Percentiles rank a stretch among this genome's conserved stretches.
Conservation (phyloP, 306 rosid species). For the barrel medic (Medicago truncatula) region DNA sequence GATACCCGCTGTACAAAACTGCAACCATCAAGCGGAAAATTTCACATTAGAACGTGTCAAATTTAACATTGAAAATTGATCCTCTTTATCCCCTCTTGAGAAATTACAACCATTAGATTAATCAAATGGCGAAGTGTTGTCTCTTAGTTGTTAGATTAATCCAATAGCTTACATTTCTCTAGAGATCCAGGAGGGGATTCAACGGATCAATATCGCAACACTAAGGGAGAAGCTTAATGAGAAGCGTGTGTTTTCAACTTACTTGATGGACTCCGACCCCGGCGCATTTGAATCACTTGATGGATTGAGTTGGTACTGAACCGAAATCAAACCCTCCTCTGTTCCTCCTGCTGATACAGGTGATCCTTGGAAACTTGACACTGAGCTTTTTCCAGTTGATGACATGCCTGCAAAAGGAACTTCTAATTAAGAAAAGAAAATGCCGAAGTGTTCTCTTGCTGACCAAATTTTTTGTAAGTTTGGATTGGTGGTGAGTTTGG, state of each 20-base stretch:
- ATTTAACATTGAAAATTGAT: not conserved
- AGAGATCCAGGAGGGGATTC: not conserved
- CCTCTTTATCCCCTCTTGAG: not conserved
- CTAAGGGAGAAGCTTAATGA: not conserved
- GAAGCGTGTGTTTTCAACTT: slow-evolving; percentile 43
- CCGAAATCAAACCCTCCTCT: slow-evolving; percentile 57
- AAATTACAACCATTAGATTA: not conserved
- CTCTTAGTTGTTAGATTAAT: not conserved
- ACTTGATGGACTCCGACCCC: slow-evolving; percentile 67
- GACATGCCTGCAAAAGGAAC: slow-evolving; percentile 63
- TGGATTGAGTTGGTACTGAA: slow-evolving; percentile 64
- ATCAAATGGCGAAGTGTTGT: not conserved
- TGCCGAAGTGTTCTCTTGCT: not conserved
- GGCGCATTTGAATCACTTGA: slow-evolving; percentile 53
- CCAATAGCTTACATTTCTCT: not conserved
- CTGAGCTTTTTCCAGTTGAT: slow-evolving; percentile 46
- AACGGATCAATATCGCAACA: not conserved
- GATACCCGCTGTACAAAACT: slow-evolving; percentile 69
- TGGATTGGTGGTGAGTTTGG: not conserved
- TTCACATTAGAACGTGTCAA: slow-evolving; percentile 15
- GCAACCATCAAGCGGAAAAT: slow-evolving; percentile 36
- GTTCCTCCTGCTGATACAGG: slow-evolving; percentile 56
- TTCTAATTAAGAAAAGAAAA: slow-evolving; percentile 1
- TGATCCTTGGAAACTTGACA: slow-evolving; percentile 62
- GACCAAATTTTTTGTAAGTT: not conserved